Base-by-base conservation (phyloP, 768 basidiomycete species). In the Mycena alexandri region DNA sequence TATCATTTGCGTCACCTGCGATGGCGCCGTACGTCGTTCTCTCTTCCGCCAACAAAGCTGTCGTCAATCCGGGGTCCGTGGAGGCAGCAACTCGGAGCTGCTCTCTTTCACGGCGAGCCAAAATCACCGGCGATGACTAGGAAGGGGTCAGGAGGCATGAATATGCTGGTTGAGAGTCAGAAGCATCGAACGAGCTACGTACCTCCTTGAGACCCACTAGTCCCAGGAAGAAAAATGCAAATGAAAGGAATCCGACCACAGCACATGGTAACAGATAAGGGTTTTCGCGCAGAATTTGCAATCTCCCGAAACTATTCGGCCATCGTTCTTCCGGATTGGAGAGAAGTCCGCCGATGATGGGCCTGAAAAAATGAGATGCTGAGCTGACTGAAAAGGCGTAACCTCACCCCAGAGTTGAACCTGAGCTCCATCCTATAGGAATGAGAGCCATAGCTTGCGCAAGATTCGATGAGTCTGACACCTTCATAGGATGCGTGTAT, bases 191-290 rank as follows among this genome's bases (percentile, higher is more conserved):
- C 12, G 10, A 44, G 3, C 7, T 33, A 57, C 69, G 3, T 19
- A 74, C 79, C 73, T 79, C 79, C 69, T 75, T 72, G n/a, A 79
- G 67, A 5, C 71, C 61, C 36, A 73, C 33, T 3, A 65, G 47
- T 13, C 67, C 73, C 4, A 76, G 24, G 3, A 75, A 46, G 65
- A 76, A 75, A 22, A 70, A 68, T 17, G 60, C 21, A 10, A 76
- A 34, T 3, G 74, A 60, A 13, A 76, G 67, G 6, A 68, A n/a
- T 0, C 71, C 76, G 12, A 77, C 68, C 9, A 68, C 55, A 7
- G 67, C 56, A 61, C 79, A 80, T 4, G 79, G 77, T 14, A 80
- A 70, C 24, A 80, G 75, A 61, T 78, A 80, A 2, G 78, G 78
- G 66, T 79, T 64, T 11, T 71, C 65, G 13, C 62, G 53, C 47